These are phyloP conservation scores for Salix suchowensis DNA, from an alignment of 345 rosid genomes.

Conservation along the genomic window DNA sequence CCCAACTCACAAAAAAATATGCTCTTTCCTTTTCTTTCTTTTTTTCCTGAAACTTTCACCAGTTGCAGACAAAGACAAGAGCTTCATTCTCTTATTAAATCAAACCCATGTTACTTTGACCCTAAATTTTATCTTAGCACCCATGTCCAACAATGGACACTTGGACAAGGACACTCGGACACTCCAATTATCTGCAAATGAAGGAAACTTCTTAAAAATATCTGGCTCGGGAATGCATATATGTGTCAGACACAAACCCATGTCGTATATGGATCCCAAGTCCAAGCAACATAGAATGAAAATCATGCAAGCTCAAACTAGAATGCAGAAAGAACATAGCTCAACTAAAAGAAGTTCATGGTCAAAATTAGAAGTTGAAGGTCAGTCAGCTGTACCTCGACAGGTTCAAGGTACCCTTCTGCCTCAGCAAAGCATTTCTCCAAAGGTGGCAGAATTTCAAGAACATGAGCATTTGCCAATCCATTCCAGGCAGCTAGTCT, in stretches of 20 bases:
- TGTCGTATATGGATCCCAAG: no score
- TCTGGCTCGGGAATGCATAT: no score
- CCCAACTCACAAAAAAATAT: background rate
- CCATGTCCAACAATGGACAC: no score
- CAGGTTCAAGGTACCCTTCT: slow-evolving; percentile 75
- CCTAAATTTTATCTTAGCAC: no score
- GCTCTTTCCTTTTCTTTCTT: background rate
- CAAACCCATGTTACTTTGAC: no score
- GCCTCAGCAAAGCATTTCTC: slow-evolving; percentile 60
- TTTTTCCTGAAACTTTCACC: background rate
- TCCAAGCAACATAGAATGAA: no score
- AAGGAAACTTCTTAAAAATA: no score
- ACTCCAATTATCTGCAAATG: no score
- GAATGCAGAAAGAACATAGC: background rate
- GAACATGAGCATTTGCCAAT: slow-evolving; percentile 57
- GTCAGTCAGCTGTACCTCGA: slow-evolving; percentile 48
- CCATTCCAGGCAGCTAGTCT: slow-evolving; percentile 74
- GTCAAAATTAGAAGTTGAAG: background rate
- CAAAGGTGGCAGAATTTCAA: slow-evolving; percentile 75
- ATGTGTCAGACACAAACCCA: no score
- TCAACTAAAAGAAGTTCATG: no score
- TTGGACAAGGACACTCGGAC: no score
- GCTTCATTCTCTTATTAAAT: background rate
- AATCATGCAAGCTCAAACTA: background rate
- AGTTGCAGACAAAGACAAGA: background rate